phyloP scores from a whole-genome alignment of 2,329 filamentous ascomycete species.

The Fusarium azukiicola region DNA sequence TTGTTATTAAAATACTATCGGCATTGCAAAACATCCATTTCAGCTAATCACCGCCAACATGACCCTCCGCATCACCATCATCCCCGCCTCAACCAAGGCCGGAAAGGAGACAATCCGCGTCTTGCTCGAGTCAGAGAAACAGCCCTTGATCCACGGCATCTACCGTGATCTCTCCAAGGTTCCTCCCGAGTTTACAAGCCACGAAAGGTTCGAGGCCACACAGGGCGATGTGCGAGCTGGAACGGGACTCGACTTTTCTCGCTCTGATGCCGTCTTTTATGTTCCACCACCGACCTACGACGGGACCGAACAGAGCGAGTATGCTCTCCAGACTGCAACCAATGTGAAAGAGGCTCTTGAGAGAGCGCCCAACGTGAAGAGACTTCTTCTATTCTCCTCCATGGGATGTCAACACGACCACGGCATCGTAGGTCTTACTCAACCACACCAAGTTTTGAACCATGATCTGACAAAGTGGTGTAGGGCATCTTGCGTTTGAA shows the following conservation, averaged over 20 bases:
- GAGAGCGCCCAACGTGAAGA: constrained; percentile 37
- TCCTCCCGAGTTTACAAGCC: constrained; percentile 53
- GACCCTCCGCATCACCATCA: constrained; percentile 55
- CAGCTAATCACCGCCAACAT: constrained; percentile 43
- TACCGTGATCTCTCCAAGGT: constrained; percentile 57
- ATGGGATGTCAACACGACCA: constrained; percentile 56
- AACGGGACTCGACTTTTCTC: constrained; percentile 53
- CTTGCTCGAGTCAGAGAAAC: constrained; percentile 48
- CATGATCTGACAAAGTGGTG: neutral
- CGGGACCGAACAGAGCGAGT: constrained; percentile 50
- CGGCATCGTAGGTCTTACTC: constrained; percentile 52
- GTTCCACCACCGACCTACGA: constrained; percentile 58
- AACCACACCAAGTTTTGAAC: rapidly evolving
- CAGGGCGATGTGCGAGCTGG: constrained; percentile 57
- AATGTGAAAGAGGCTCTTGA: constrained; percentile 46
- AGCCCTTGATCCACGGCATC: constrained; percentile 53
- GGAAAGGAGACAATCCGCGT: constrained; percentile 56
- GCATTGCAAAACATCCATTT: neutral
- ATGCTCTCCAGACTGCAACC: constrained; percentile 46
- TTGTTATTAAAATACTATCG: neutral
- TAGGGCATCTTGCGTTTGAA: constrained; percentile 55
- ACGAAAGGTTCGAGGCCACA: constrained; percentile 55
- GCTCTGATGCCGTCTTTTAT: constrained; percentile 59
- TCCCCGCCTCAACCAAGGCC: constrained; percentile 60
- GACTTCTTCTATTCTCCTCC: constrained; percentile 55